Evolutionary conservation across 148 eudicot genomes (phyloP), one percentile per base, ranked within the genome.

Genomic region (Rhododendron ovatum): DNA sequence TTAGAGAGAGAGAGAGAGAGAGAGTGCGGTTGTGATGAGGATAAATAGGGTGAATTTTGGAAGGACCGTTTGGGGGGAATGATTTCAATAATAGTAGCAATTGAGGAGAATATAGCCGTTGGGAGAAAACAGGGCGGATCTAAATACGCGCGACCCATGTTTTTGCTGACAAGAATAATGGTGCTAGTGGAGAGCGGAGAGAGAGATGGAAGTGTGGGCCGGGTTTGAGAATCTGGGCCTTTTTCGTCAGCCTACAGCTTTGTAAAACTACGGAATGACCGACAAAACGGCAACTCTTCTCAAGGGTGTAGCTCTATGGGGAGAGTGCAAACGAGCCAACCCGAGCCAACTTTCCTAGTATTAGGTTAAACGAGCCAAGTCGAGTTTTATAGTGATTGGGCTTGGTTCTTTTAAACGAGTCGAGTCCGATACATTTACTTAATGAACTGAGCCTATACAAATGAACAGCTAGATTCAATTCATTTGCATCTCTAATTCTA

Each of bases 31-130:
- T 28, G 65, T 4, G 10, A 35, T 14, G 71, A 35, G 47, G 45
- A 59, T 55, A 59, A 18, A 57, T 59, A 50, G 81, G n/a, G 15
- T 9, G 78, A 14, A 6, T 14, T 35, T 30, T 10, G 35, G 13
- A 8, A 24, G 45, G 30, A 51, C 30, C n/a, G 59, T 82, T 53
- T 90, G 89, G 87, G 61, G 78, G 57, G 50, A 71, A 45, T 89
- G 78, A 86, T 81, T 85, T 89, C 84, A 77, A 65, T 77, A 57
- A 24, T 57, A 13, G 73, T 75, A 17, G 3, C 76, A 33, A 30
- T 24, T 13, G 82, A 7, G 67, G 78, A 76, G 77, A 92, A 93
- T 92, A 92, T 92, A 94, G 98, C 98, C 95, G 98, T 94, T 94
- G 84, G 81, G 37, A 13, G 43, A 61, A 63, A 37, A 17, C 33